phyloP scores from a whole-genome alignment of 768 basidiomycete genomes.

The Podaxis mareebaensis region DNA sequence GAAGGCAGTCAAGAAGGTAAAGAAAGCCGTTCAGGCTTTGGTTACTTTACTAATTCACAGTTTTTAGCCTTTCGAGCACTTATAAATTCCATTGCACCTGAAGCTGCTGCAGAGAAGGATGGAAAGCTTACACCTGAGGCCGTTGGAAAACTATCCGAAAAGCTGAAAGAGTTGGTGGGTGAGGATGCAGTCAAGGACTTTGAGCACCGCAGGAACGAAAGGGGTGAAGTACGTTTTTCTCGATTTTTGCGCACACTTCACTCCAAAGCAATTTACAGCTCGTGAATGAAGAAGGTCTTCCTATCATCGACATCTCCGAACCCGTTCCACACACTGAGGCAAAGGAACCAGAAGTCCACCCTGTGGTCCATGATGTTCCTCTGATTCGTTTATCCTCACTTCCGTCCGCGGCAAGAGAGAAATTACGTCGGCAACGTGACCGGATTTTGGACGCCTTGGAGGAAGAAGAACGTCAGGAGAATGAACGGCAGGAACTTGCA shows the following conservation, averaged over 20 bases:
- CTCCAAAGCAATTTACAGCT: conserved; percentile 42
- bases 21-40: neutral
- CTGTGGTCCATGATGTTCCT: conserved; percentile 41
- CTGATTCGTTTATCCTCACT: conserved; percentile 49
- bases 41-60: neutral
- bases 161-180: conserved; percentile 58
- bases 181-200: conserved; percentile 34
- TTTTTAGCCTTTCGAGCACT: conserved; percentile 40
- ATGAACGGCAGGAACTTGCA: conserved; percentile 38
- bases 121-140: conserved; percentile 47
- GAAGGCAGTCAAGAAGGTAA: conserved; percentile 33
- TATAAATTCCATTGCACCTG: conserved; percentile 40
- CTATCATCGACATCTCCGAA: conserved; percentile 78
- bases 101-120: conserved; percentile 19
- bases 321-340: conserved; percentile 35
- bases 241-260: conserved; percentile 21
- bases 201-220: conserved; percentile 45
- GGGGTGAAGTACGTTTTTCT: conserved; percentile 58
- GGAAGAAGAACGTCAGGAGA: conserved; percentile 60
- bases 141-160: conserved; percentile 55
- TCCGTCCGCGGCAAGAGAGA: conserved; percentile 45
- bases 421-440: conserved; percentile 58
- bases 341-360: conserved; percentile 17
- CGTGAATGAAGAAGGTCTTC: conserved; percentile 76
- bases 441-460: conserved; percentile 69